Evolutionary conservation across 83 land plant species (phyloP), one percentile per base, ranked within the genome.

Genomic region (Larix sibirica): DNA sequence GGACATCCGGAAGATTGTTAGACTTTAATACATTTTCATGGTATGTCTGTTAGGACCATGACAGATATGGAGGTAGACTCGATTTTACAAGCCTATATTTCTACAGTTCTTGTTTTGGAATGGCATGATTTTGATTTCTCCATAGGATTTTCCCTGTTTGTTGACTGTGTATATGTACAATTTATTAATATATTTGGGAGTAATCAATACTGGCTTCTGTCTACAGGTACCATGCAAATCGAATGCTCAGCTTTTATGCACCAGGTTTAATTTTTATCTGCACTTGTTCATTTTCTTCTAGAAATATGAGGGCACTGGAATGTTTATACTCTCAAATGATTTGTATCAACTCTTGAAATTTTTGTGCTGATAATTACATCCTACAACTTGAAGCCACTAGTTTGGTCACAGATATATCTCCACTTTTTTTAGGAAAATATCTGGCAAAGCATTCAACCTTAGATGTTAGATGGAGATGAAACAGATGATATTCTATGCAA

Each of bases 181-280:
- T 44, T 8, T 73, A 73, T 44, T 73, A 50, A 50, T 42, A 21
- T 44, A 13, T 42, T n/a, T 73, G 42, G 13, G 24, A 20, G 54
- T 73, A n/a, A 44, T 0, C 42, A 26, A 44, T 3, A 0, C 28
- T n/a, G 23, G 77, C 24, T 44, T 73, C 24, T 73, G 18, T 73
- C 54, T 73, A 56, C 58, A 73, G 77, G 77, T 73, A 73, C 77
- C 77, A 73, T 44, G 77, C 77, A 21, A 73, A 73, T 73, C 77
- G 77, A 40, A 73, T 73, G 77, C 77, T 73, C 77, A 73, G 77
- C 54, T 73, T 73, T 73, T 73, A 36, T 44, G 77, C 77, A 44
- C 77, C 77, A 73, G 77, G 77, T 73, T 40, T 73, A 44, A 44
- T 10, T 73, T 73, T 42, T 73, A 73, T 44, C 24, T 40, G 42